A percentile compares a stretch with the other conserved stretches of the same genome.
These are phyloP conservation scores for Penicillium sp. DNA, from an alignment of 2,329 filamentous ascomycete genomes.

Conservation along the genomic window DNA sequence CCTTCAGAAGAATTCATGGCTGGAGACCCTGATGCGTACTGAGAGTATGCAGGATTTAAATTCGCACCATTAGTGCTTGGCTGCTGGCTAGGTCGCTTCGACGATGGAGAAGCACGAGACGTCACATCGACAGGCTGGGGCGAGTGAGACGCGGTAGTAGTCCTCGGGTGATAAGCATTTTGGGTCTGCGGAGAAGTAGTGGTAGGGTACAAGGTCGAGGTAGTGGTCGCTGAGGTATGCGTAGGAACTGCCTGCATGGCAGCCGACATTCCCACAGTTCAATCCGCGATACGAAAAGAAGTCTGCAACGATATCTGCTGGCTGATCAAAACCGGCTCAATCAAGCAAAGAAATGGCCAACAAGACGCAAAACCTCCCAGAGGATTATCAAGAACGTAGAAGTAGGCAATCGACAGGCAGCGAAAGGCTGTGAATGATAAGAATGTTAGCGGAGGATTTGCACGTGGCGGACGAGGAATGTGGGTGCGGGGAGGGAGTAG, in stretches of 20 bases:
- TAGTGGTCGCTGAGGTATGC: conserved; percentile 45
- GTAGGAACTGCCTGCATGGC: conserved; percentile 59
- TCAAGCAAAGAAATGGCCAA: conserved; percentile 1
- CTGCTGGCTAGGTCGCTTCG: conserved; percentile 17
- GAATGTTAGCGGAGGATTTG: conserved; percentile 13
- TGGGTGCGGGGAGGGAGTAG: conserved; percentile 12
- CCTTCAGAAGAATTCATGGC: conserved; percentile 48
- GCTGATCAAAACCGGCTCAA: neutral
- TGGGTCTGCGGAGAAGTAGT: conserved; percentile 14
- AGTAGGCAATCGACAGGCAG: conserved; percentile 1
- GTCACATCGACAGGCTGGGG: conserved; percentile 37
- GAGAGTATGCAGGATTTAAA: conserved; percentile 22
- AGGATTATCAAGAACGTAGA: conserved; percentile 6
- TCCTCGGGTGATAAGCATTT: conserved; percentile 19
- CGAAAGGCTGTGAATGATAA: neutral
- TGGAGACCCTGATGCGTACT: conserved; percentile 30
- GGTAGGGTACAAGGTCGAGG: conserved; percentile 26
- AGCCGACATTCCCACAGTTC: conserved; percentile 56
- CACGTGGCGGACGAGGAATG: conserved; percentile 15
- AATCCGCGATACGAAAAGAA: conserved; percentile 17
- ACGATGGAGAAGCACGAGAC: conserved; percentile 46
- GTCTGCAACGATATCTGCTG: neutral
- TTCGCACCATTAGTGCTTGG: conserved; percentile 16
- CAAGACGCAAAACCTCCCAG: conserved; percentile 10
- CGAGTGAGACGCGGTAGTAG: conserved; percentile 45